A percentile compares a stretch with the other conserved stretches of the same genome.
phyloP scores from a whole-genome alignment of 2,329 filamentous ascomycete genomes.

The Catunica adiposa region DNA sequence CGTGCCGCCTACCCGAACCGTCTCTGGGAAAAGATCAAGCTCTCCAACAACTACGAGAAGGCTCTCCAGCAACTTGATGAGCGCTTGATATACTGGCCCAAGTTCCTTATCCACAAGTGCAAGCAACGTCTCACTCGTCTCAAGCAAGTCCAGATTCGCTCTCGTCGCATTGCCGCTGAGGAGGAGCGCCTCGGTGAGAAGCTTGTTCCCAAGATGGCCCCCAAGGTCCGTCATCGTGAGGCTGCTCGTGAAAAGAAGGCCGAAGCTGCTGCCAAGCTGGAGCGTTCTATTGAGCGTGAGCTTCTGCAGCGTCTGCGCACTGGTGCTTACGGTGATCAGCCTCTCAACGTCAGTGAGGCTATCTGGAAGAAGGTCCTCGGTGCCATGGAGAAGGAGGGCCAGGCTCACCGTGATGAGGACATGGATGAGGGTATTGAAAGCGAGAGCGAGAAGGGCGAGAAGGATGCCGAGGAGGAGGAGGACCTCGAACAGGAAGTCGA shows the following conservation, averaged over 20 bases:
- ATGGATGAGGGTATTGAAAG: conserved; percentile 69
- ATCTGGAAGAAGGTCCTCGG: conserved; percentile 96
- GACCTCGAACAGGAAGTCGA: conserved; percentile 68
- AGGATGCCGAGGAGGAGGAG: conserved; percentile 85
- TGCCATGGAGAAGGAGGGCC: conserved; percentile 73
- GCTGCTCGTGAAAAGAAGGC: conserved; percentile 61
- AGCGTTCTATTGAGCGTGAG: conserved; percentile 88
- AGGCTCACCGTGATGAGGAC: conserved; percentile 71
- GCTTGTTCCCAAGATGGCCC: conserved; percentile 74
- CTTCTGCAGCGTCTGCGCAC: conserved; percentile 79
- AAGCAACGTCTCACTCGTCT: conserved; percentile 88
- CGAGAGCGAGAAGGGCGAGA: conserved; percentile 49
- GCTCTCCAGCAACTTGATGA: conserved; percentile 79
- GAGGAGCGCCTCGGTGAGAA: conserved; percentile 79
- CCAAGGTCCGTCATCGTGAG: conserved; percentile 69
- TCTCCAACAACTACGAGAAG: conserved; percentile 79
- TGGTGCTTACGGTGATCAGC: conserved; percentile 86
- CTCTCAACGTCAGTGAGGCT: conserved; percentile 82
- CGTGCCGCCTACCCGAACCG: conserved; percentile 76
- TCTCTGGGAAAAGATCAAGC: conserved; percentile 84
- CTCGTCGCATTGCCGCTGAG: conserved; percentile 68
- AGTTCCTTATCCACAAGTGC: conserved; percentile 84
- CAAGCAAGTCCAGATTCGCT: conserved; percentile 75
- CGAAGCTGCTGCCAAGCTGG: conserved; percentile 76
- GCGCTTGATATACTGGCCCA: conserved; percentile 81